A percentile compares a stretch with the other conserved stretches of the same genome.
These are phyloP conservation scores for Penicillium ucsense DNA, from an alignment of 495 filamentous ascomycete species.

Conservation along the genomic window DNA sequence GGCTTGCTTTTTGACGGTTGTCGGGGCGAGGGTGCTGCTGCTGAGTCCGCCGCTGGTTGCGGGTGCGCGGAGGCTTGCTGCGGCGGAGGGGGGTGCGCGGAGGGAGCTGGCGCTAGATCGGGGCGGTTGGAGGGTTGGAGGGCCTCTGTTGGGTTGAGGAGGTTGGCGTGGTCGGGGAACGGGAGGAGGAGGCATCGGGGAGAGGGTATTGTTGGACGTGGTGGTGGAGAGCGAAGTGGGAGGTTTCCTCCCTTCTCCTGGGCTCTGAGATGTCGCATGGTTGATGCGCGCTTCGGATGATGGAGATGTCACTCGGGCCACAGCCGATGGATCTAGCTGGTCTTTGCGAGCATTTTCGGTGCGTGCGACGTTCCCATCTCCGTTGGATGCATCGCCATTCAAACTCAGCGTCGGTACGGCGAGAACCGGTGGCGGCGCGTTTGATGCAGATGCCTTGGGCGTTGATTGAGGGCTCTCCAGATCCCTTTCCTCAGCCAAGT, in stretches of 20 bases:
- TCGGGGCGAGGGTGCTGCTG: slow-evolving; percentile 27
- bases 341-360: too few relatives aligned
- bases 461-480: slow-evolving; percentile 34
- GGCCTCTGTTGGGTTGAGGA: slow-evolving; percentile 11
- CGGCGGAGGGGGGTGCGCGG: slow-evolving; percentile 28
- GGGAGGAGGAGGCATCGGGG: slow-evolving; percentile 30
- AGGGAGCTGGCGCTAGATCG: slow-evolving; percentile 8
- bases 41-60: slow-evolving; percentile 21
- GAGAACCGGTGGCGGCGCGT: slow-evolving; percentile 14
- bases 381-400: slow-evolving; percentile 7
- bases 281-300: neutral
- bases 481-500: slow-evolving; percentile 7
- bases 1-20: slow-evolving; percentile 29
- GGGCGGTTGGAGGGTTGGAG: slow-evolving; percentile 5
- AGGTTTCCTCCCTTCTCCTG: slow-evolving; percentile 5
- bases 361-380: neutral
- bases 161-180: slow-evolving; percentile 21
- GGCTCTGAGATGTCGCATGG: slow-evolving; percentile 1
- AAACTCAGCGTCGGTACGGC: slow-evolving; percentile 26
- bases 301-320: too few relatives aligned
- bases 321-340: too few relatives aligned
- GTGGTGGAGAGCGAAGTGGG: slow-evolving; percentile 7
- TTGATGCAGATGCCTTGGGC: slow-evolving; percentile 35
- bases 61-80: slow-evolving; percentile 20
- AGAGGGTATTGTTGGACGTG: slow-evolving; percentile 12